Base-by-base conservation (phyloP, 805 yeast species). In the Schwanniomyces yamadae region DNA sequence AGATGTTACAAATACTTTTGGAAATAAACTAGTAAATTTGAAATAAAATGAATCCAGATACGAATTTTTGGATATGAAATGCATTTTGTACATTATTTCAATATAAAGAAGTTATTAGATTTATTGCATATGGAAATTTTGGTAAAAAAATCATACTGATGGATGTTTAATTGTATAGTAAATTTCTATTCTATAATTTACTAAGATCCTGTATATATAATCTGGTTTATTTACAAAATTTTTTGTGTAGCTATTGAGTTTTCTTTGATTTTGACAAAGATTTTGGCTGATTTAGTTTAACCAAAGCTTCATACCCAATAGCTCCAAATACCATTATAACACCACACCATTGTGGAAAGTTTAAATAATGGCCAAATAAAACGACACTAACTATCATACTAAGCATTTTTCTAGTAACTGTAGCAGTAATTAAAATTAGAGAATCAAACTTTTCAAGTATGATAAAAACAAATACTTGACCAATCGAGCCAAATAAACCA, bases 381-480 rank as follows among this genome's bases (percentile, higher is more conserved):
- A 87, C 57, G 33, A 93, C 96, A 51, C 95, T 84, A 35, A 91
- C 61, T 22, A 89, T 72, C 98, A 93, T 91, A 25, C 97, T 88
- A 32, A 89, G 68, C 96, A 93, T 91, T 54, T 93, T 93, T 49
- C 99, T 75, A 1, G 99, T 91, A 7, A 93, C 97, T 0, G 98
- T 93, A 12, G 95, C 91, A 26, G 96, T 91, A 19, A 91, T 89
- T 36, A 93, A 68, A 0, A 85, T 76, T 41, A 93, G 66, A 2
- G 96, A 87, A 32, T 91, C 96, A 55, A 86, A 93, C 39, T 77
- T 73, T 48, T 87, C 93, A 30, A 93, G 64, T 2, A 95, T 88
- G 35, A 80, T 61, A 55, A 90, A 93, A 28, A 93, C 87, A 62
- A 95, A 93, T n/a, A 90, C 77, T 60, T 93, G 98, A 11, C 99